Evolutionary conservation across 2,329 filamentous ascomycete species (phyloP), one percentile per base, ranked within the genome.

Genomic region (Hymenoscyphus occultus): DNA sequence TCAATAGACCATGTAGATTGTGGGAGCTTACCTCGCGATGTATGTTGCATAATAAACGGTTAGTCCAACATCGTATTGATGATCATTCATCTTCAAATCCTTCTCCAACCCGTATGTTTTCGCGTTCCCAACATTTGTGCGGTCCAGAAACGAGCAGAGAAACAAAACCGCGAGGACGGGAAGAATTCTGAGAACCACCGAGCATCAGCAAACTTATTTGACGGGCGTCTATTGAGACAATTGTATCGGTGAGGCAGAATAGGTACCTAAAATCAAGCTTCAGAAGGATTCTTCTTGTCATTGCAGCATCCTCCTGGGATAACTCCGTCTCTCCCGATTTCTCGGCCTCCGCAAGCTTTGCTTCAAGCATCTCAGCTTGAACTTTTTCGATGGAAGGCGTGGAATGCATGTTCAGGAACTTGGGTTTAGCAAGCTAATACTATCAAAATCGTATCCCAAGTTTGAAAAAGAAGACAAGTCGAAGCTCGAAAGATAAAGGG

Each of bases 91-190:
- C 56, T 78, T 73, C 1, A 89, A 74, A 70, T 87, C 84, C 0
- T 77, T 69, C 69, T 89, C 84, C 14, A 91, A 79, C 0, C 85
- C 84, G 61, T 88, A 81, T 9, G 90, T 85, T 67, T 86, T 86
- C 31, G 88, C 88, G 71, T 91, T 90, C 45, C 88, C 89, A 45
- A 91, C 86, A 73, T 91, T 91, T n/a, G 88, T 90, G 54, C 89
- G 82, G 75, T 91, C 89, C 63, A 85, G 79, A 68, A 85, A 84
- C 0, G 86, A 89, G 76, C 85, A 89, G 10, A 90, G 79, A 69
- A 89, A 89, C 1, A 90, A 77, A 0, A 90, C 71, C 0, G 86
- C 82, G n/a, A 91, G 80, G 6, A 87, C 76, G 0, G 87, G 87
- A 6, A 90, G 77, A 32, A 90, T 83, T 59, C 85, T 88, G 31